A percentile compares a stretch with the other conserved stretches of the same genome.
These are phyloP conservation scores for Prosopis cineraria DNA, from an alignment of 306 rosid species.

Conservation along the genomic window DNA sequence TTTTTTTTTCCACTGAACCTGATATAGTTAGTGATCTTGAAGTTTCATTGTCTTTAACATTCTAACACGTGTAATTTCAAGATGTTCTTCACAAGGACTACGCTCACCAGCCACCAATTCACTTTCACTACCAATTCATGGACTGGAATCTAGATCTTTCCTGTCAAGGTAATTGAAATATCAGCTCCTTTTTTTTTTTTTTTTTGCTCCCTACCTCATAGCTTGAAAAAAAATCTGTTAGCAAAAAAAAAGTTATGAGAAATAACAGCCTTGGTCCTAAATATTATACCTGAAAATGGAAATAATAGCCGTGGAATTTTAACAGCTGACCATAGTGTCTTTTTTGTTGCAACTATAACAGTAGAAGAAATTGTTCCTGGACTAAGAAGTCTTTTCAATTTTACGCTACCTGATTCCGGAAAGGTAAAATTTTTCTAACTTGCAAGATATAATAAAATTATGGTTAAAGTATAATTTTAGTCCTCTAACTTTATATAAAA, in stretches of 20 bases:
- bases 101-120: slow-evolving; percentile 44
- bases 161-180: slow-evolving; percentile 53
- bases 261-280: background rate
- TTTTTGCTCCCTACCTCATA: slow-evolving; percentile 1
- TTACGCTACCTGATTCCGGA: slow-evolving; percentile 55
- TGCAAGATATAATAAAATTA: background rate
- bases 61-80: slow-evolving; percentile 39
- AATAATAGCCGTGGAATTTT: background rate
- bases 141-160: slow-evolving; percentile 61
- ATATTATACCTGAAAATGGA: background rate
- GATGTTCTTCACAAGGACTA: slow-evolving; percentile 69
- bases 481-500: no score
- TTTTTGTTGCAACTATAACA: slow-evolving; percentile 41
- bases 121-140: slow-evolving; percentile 48
- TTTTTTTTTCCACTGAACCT: background rate
- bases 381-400: slow-evolving; percentile 49
- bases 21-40: slow-evolving; percentile 1
- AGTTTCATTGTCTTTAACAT: slow-evolving; percentile 14
- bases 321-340: slow-evolving; percentile 15
- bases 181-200: no score
- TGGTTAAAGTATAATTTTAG: no score
- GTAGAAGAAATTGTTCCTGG: slow-evolving; percentile 64
- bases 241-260: background rate
- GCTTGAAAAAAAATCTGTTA: background rate
- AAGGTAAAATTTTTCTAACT: slow-evolving; percentile 45